Evolutionary conservation across 2,329 filamentous ascomycete species (phyloP), one percentile per base, ranked within the genome.

Genomic region (Cladophialophora carrionii): DNA sequence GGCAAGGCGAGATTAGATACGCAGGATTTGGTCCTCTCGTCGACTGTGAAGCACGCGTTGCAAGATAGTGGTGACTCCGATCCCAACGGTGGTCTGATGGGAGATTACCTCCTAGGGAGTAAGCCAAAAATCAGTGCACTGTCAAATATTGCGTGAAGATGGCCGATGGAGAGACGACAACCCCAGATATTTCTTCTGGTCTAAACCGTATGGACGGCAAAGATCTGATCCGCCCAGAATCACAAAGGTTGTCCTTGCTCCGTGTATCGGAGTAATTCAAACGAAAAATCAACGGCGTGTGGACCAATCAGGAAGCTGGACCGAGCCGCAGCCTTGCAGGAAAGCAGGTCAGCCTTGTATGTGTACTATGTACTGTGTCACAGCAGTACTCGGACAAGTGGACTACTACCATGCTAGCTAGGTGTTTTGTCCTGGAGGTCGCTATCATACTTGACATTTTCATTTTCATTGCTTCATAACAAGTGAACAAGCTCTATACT

Each of bases 221-320:
- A 22, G n/a, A 22, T 10, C 14, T 58, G 14, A 31, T 49, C 24
- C 48, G 48, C 48, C 48, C 48, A 51, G 48, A 22, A 12, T 22
- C 48, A 26, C 20, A 20, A 51, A 51, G 4, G 12, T 26, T 3
- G 46, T 49, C n/a, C 46, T 41, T 17, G 37, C 46, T 34, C 26
- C 41, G 56, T n/a, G n/a, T 14, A 58, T 58, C 55, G 55, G 56
- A 57, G 41, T 5, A 32, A 37, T 49, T 17, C 12, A 26, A 7
- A 6, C 31, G 31, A 58, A 58, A 58, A 49, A 48, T 58, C 37
- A 43, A 29, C 17, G 26, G 26, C 26, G 2, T 17, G 46, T 29
- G 20, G n/a, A n/a, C 57, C 22, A 5, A 29, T 51, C 14, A 43
- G 57, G 57, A 60, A 60, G 48, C 17, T 60, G 14, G 37, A 48